These are phyloP conservation scores for Basipetospora chlamydospora DNA, from an alignment of 2,329 filamentous ascomycete species.

Conservation along the genomic window DNA sequence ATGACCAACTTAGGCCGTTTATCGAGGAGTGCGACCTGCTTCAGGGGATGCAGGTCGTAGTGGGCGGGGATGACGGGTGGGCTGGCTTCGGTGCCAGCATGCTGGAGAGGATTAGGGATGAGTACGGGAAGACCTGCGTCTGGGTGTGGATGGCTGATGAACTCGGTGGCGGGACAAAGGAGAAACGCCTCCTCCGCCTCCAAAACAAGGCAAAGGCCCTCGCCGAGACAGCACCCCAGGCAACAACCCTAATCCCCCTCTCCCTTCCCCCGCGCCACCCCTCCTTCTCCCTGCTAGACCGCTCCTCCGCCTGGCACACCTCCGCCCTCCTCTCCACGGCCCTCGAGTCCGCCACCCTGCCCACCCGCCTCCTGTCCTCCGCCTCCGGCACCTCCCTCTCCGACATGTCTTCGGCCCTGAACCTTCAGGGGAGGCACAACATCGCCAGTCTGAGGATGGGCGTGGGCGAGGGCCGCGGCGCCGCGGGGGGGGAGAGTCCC, in stretches of 20 bases:
- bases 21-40: constrained; percentile 87
- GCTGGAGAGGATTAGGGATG: constrained; percentile 67
- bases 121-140: constrained; percentile 75
- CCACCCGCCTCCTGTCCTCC: constrained; percentile 49
- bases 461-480: constrained; percentile 19
- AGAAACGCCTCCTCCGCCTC: constrained; percentile 36
- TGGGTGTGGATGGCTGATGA: constrained; percentile 77
- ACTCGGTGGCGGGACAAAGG: background rate
- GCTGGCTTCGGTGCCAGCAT: constrained; percentile 62
- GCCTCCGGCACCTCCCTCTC: constrained; percentile 34
- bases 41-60: constrained; percentile 71
- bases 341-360: constrained; percentile 65
- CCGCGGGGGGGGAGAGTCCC: constrained; percentile 1
- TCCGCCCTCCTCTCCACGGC: constrained; percentile 63
- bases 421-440: constrained; percentile 63
- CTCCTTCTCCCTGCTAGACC: constrained; percentile 37
- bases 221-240: constrained; percentile 51
- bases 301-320: constrained; percentile 60
- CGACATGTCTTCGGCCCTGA: constrained; percentile 51
- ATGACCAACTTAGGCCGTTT: constrained; percentile 80
- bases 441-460: constrained; percentile 63
- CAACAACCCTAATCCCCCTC: constrained; percentile 67
- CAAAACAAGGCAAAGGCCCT: constrained; percentile 64
- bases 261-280: constrained; percentile 36
- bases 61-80: constrained; percentile 65